Percentiles rank a stretch among this genome's conserved stretches.
These are phyloP conservation scores for Phytophthora syringae DNA, from an alignment of 352 stramenopile species.

Conservation along the genomic window DNA sequence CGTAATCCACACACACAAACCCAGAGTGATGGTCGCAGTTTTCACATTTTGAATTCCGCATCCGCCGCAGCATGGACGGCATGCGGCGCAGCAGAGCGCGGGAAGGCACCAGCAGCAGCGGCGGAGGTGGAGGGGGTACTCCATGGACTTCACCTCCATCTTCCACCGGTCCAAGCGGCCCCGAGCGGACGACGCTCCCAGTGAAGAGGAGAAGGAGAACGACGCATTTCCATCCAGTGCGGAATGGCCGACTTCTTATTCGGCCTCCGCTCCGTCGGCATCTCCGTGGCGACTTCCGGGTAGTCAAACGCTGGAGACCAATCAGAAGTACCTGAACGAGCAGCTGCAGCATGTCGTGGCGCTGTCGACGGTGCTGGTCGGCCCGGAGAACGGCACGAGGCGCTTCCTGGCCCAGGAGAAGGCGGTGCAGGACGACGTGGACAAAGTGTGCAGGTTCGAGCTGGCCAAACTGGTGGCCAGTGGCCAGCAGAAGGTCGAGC, in stretches of 20 bases:
- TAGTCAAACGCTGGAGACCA: constrained; percentile 47
- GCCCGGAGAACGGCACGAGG: constrained; percentile 27
- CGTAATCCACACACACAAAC: not conserved
- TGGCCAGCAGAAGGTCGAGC: constrained; percentile 35
- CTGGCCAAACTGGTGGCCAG: constrained; percentile 23
- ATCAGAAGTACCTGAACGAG: constrained; percentile 68
- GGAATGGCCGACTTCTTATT: not conserved
- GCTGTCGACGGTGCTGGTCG: constrained; percentile 25
- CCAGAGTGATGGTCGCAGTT: constrained; percentile 22
- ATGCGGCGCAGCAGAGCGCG: constrained; percentile 16
- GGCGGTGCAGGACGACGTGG: constrained; percentile 26
- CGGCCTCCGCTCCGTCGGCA: not conserved
- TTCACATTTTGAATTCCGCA: constrained; percentile 13
- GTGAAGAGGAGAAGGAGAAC: constrained; percentile 30
- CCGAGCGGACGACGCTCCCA: constrained; percentile 11
- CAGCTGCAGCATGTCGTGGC: constrained; percentile 63
- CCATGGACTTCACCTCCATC: constrained; percentile 31
- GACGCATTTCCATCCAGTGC: not conserved
- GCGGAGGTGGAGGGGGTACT: no score
- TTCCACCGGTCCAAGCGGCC: constrained; percentile 33
- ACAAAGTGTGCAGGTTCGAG: constrained; percentile 34
- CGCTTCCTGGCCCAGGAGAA: constrained; percentile 20
- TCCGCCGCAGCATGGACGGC: constrained; percentile 21
- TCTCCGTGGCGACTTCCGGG: constrained; percentile 58
- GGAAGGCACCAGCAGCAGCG: constrained; percentile 9